Evolutionary conservation across 2,329 filamentous ascomycete species (phyloP).

Genomic region (Diaporthe capsici): DNA sequence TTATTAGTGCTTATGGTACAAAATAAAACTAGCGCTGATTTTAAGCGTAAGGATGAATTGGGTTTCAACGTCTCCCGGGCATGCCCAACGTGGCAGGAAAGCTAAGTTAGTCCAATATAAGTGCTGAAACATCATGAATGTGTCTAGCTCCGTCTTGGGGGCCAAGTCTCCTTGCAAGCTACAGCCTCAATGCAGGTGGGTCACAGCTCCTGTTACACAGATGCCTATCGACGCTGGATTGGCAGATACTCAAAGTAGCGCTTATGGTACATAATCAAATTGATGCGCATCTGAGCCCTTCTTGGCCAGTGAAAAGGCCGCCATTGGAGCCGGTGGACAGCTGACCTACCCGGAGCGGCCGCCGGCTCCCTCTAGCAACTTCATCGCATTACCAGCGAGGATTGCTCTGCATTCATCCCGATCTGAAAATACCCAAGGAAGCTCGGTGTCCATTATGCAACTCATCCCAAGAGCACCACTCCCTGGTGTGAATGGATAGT

Average conservation of each 20-base stretch:
- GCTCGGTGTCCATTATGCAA: neutral
- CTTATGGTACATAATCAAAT: neutral
- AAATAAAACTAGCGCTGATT: neutral
- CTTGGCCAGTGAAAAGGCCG: neutral
- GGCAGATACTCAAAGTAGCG: neutral
- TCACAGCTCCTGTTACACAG: neutral
- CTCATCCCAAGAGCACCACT: neutral
- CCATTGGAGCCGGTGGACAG: neutral
- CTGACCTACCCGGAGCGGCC: neutral
- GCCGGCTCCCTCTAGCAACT: neutral
- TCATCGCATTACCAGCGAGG: neutral
- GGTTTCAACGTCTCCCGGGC: constrained; percentile 91
- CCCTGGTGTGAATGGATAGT: constrained; percentile 25
- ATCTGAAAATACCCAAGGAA: neutral
- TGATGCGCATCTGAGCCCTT: neutral
- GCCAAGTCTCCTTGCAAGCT: neutral
- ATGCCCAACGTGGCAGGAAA: constrained; percentile 72
- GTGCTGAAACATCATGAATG: constrained; percentile 66
- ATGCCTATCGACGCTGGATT: neutral
- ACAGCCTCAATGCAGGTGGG: neutral
- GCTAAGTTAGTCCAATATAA: too few species aligned
- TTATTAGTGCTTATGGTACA: neutral
- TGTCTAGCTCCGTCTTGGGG: constrained; percentile 89
- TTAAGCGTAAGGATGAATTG: constrained; percentile 85
- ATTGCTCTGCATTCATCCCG: neutral